Percentiles rank a stretch among this genome's conserved stretches.
Conservation (phyloP, 106 monocot species). For the Allium sativum region DNA sequence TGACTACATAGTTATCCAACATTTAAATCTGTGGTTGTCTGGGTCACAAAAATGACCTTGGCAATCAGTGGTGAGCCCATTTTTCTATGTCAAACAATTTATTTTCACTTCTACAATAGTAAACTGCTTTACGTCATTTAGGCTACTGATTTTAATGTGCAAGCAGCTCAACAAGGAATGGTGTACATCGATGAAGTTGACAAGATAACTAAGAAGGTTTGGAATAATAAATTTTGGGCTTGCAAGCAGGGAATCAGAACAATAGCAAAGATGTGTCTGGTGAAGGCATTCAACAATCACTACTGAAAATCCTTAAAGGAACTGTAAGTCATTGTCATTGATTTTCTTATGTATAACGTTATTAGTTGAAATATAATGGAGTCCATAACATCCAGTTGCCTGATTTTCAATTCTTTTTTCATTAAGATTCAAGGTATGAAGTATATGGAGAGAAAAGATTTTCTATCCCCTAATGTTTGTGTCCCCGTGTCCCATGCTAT, state of each 20-base stretch:
- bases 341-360: neutral
- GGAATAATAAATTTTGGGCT: neutral
- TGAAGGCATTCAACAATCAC: conserved; percentile 97
- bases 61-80: too few relatives aligned
- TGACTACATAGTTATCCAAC: too few relatives aligned
- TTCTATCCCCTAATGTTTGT: too few relatives aligned
- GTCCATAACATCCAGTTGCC: too few relatives aligned
- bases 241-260: conserved; percentile 70
- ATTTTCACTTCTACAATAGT: neutral
- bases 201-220: conserved; percentile 96
- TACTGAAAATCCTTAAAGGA: conserved; percentile 96
- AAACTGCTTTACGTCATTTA: conserved; percentile 7
- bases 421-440: too few relatives aligned
- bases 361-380: too few relatives aligned
- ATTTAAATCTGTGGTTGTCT: too few relatives aligned
- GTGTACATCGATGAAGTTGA: conserved; percentile 99
- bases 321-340: conserved; percentile 49
- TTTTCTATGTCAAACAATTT: too few relatives aligned
- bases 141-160: conserved; percentile 83
- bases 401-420: too few relatives aligned
- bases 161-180: conserved; percentile 96
- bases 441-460: too few relatives aligned
- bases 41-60: too few relatives aligned
- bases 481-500: too few relatives aligned
- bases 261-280: conserved; percentile 93